Base-by-base conservation (phyloP, 1,284 basidiomycete species). In the Leccinum pachyderme region DNA sequence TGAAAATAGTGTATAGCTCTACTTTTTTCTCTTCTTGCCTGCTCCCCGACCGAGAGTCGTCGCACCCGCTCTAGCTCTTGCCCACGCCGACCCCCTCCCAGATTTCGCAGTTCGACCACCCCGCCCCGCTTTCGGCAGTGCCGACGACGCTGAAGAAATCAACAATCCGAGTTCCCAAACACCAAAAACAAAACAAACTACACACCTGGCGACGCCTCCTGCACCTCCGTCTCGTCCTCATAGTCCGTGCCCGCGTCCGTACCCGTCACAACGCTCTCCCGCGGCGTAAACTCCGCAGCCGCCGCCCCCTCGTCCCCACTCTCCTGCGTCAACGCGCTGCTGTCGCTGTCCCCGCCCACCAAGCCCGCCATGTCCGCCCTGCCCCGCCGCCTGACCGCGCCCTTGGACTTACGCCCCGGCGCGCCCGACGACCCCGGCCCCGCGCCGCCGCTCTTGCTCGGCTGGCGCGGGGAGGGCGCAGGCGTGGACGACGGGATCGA, bases 291-390 rank as follows among this genome's bases (percentile, higher is more conserved):
- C 25, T 65, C 35, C 8, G 35, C 35, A 2, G 35, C 35, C 4
- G 35, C 35, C 8, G 35, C 72, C 2, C 71, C 71, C 61, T 90
- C 89, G 54, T 90, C 88, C 7, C 82, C 87, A 56, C 86, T 90
- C 68, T 90, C 87, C 66, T 87, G 83, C 7, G 88, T 91, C 62
- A 90, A 66, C 32, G 86, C 88, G 58, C 89, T 91, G 61, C 86
- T 89, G 62, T 90, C 88, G 64, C 89, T 91, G 64, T 91, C 87
- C 4, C 86, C 87, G 27, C 81, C 83, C 2, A 89, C 80, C 22
- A 89, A 70, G 1, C 87, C 87, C 0, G 86, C 86, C 73, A 85
- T 74, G 55, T 83, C 81, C 53, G 66, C 62, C 65, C 64, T 68
- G 59, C 62, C 62, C 63, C 54, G 63, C 55, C 63, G 65, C 55